Base-by-base conservation (phyloP, 176 grass and related monocot genomes). In the Hsuehochloa calcarea region DNA sequence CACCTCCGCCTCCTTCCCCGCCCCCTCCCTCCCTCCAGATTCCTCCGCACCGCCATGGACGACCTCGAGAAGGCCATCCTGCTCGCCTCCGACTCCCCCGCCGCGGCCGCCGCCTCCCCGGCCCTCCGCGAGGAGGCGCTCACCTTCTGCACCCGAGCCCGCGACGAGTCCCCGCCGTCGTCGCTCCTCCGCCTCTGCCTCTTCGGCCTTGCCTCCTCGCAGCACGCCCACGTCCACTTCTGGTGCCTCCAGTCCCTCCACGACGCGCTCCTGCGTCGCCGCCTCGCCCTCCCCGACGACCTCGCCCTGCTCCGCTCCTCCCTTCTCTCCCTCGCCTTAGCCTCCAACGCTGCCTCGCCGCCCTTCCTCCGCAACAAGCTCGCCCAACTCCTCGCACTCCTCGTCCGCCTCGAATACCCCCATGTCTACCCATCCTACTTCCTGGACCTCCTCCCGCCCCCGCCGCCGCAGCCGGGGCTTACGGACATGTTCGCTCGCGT, bases 11-110 rank as follows among this genome's bases (percentile, higher is more conserved):
- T 44, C 38, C 31, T 14, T 3, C 26, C 37, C 41, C 69, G 76
- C 58, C 45, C 73, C 65, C 39, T 49, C 47, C 52, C 37, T 7
- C 78, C 56, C 34, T 78, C 70, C 84, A 84, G 76, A 91, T 87
- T 91, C 64, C 90, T 89, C 74, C 62, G 31, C 70, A 27, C 85
- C 88, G 62, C 87, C 85, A 99, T 99, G 96, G 91, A 99, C 80
- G 96, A 99, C 79, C 91, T 99, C 43, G 93, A 99, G 89, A 83
- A 90, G 88, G 96, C 93, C 83, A 99, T 99, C 71, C 79, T 96
- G 59, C 80, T 99, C 34, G 88, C 84, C 7, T 91, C 91, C 76
- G 93, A 99, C 59, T 87, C 87, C 31, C 77, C 70, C 34, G 87
- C 65, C 50, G 82, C 83, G 13, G 85, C 77, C n/a, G 75, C 82